Evolutionary conservation across 1,139 yeast species (phyloP).

Genomic region (Scheffersomyces insectosa): DNA sequence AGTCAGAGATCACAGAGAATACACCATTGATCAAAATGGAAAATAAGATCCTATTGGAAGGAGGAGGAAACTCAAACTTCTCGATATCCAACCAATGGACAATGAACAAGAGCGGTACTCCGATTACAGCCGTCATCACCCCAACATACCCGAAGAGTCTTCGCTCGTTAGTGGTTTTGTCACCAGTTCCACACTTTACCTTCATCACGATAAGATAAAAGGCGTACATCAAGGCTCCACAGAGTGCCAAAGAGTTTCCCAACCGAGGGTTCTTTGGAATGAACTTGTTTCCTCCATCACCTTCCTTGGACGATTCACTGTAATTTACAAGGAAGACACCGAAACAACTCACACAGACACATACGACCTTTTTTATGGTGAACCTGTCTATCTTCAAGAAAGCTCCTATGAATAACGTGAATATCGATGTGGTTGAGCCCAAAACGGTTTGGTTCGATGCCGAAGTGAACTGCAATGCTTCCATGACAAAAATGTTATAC

Average conservation of each 20-base stretch:
- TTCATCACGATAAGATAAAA: conserved; percentile 46
- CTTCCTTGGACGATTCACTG: conserved; percentile 27
- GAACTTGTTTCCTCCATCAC: conserved; percentile 22
- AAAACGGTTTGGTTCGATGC: conserved; percentile 56
- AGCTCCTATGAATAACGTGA: conserved; percentile 48
- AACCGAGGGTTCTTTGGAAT: conserved; percentile 41
- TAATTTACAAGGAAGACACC: conserved; percentile 52
- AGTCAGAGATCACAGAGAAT: conserved; percentile 51
- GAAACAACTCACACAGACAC: conserved; percentile 44
- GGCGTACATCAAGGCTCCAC: conserved; percentile 51
- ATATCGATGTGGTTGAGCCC: conserved; percentile 53
- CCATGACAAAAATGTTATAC: conserved; percentile 42
- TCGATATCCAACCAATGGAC: conserved; percentile 40
- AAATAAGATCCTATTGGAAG: conserved; percentile 28
- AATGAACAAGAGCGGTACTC: conserved; percentile 37
- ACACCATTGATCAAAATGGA: conserved; percentile 45
- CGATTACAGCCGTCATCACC: conserved; percentile 35
- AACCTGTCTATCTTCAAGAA: conserved; percentile 41
- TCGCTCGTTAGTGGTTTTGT: conserved; percentile 47
- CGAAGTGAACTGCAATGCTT: conserved; percentile 48
- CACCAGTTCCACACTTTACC: conserved; percentile 44
- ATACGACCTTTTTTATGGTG: conserved; percentile 40
- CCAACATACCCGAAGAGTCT: conserved; percentile 52
- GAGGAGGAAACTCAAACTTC: conserved; percentile 43
- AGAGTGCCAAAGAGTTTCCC: conserved; percentile 48